Percentiles rank a stretch among this genome's conserved stretches.
phyloP scores from a whole-genome alignment of 371 early-diverging fungal genomes.

The Mortierella sp. region DNA sequence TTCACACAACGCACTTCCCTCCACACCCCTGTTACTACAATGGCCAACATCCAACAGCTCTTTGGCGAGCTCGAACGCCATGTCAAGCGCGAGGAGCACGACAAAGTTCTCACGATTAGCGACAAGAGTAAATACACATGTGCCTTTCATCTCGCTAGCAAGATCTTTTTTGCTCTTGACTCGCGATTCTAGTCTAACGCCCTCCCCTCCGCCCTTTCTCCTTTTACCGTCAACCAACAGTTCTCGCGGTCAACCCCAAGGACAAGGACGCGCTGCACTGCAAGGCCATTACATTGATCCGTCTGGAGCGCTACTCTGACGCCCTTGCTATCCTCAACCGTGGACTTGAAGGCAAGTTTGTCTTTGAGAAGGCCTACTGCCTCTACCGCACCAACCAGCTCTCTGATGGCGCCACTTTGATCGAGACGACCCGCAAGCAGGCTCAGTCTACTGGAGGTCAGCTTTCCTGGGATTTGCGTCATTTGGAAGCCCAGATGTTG shows the following conservation, averaged over 20 bases:
- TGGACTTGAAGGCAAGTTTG: constrained; percentile 63
- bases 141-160: background rate
- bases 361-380: constrained; percentile 80
- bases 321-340: constrained; percentile 70
- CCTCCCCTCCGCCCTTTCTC: background rate
- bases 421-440: constrained; percentile 59
- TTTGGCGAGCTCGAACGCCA: constrained; percentile 58
- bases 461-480: constrained; percentile 59
- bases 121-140: constrained; percentile 55
- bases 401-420: constrained; percentile 66
- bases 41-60: constrained; percentile 53
- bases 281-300: constrained; percentile 77
- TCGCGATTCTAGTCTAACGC: background rate
- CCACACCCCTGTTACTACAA: background rate
- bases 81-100: constrained; percentile 57
- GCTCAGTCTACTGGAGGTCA: constrained; percentile 34
- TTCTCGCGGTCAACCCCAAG: constrained; percentile 63
- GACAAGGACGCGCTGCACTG: constrained; percentile 71
- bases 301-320: constrained; percentile 76
- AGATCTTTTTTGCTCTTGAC: background rate
- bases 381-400: constrained; percentile 79
- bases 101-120: constrained; percentile 40
- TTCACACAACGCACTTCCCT: background rate
- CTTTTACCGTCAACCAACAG: constrained; percentile 12
- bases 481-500: constrained; percentile 82